Evolutionary conservation across 1,284 basidiomycete genomes (phyloP).

Genomic region (Trametes sp.): DNA sequence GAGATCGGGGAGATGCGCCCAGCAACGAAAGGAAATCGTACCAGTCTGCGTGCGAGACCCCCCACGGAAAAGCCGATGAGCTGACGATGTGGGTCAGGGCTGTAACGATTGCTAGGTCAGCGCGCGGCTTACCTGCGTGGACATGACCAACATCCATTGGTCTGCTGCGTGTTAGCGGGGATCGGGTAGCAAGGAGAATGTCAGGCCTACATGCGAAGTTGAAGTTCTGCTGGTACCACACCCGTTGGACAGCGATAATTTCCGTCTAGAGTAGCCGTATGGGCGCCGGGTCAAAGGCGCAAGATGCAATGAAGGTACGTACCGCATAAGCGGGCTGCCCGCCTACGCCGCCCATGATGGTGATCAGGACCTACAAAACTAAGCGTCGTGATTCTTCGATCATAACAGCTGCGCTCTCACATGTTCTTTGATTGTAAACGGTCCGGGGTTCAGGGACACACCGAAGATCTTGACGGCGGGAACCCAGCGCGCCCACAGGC

Average conservation of each 20-base stretch:
- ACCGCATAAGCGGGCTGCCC: constrained; percentile 62
- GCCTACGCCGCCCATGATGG: constrained; percentile 82
- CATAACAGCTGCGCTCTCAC: constrained; percentile 39
- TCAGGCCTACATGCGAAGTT: constrained; percentile 67
- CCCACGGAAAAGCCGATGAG: constrained; percentile 89
- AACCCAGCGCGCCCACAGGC: constrained; percentile 58
- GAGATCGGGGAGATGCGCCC: constrained; percentile 3
- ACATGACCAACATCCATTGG: constrained; percentile 84
- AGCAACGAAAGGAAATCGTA: constrained; percentile 18
- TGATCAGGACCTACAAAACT: constrained; percentile 44
- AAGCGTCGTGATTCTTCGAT: neutral
- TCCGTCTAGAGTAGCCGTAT: constrained; percentile 55
- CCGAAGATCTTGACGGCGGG: constrained; percentile 64
- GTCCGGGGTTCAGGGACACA: constrained; percentile 65
- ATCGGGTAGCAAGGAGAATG: neutral
- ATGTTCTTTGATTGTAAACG: constrained; percentile 75
- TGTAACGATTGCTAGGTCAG: neutral
- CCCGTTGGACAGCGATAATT: constrained; percentile 77
- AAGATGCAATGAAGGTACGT: constrained; percentile 1
- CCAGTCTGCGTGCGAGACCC: constrained; percentile 66
- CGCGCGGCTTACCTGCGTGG: constrained; percentile 52
- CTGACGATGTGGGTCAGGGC: constrained; percentile 47
- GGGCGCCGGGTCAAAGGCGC: neutral
- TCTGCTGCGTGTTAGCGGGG: constrained; percentile 42
- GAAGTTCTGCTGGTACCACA: constrained; percentile 71